A percentile compares a stretch with the other conserved stretches of the same genome.
phyloP scores from a whole-genome alignment of 176 grass and related monocot genomes.

The Hyparrhenia diplandra region DNA sequence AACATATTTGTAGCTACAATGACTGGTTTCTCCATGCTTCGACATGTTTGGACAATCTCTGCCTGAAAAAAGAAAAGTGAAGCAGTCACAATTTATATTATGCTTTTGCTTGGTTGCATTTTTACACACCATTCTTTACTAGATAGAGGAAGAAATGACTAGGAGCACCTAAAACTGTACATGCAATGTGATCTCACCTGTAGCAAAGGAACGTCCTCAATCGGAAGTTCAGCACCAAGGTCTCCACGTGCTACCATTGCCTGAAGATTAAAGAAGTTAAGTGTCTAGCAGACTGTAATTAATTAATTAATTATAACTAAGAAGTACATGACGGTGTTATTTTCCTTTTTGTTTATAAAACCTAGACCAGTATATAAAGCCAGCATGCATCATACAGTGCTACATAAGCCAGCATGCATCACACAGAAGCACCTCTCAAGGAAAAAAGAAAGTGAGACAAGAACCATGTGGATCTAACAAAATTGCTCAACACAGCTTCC shows the following conservation, averaged over 20 bases:
- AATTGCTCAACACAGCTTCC: constrained; percentile 5
- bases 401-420: background rate
- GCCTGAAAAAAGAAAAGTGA: constrained; percentile 41
- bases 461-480: background rate
- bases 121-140: background rate
- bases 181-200: constrained; percentile 52
- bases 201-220: constrained; percentile 94
- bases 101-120: background rate
- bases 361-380: background rate
- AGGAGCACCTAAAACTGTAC: background rate
- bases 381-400: background rate
- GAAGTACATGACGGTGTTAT: background rate
- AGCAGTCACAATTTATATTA: background rate
- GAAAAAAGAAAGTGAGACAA: background rate
- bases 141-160: background rate
- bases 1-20: constrained; percentile 99
- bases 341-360: background rate
- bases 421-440: background rate
- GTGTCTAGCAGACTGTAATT: background rate
- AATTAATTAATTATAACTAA: constrained; percentile 17
- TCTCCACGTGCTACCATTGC: constrained; percentile 98
- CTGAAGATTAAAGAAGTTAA: constrained; percentile 50
- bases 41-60: constrained; percentile 78
- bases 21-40: constrained; percentile 86
- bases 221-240: constrained; percentile 97